These are phyloP conservation scores for Discostella stelligera DNA, from an alignment of 352 stramenopile species.

Conservation along the genomic window DNA sequence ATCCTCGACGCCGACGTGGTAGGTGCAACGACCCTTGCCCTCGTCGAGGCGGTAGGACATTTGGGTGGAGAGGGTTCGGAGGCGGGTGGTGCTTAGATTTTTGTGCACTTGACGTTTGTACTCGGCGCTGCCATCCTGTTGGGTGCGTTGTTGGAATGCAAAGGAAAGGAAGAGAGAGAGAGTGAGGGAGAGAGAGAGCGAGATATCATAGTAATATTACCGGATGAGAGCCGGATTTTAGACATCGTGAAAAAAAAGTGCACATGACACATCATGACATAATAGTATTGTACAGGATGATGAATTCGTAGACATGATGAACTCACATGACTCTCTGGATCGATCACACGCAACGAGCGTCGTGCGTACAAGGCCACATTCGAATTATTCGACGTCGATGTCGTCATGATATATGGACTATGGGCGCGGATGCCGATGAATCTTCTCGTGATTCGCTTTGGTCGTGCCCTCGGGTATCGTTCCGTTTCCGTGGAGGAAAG, in stretches of 20 bases:
- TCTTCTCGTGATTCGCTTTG: not conserved
- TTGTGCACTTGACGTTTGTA: conserved; percentile 80
- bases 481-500: too few species aligned
- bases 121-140: conserved; percentile 73
- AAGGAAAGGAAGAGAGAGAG: not conserved
- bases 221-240: too few species aligned
- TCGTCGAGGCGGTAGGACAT: conserved; percentile 82
- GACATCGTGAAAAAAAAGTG: too few species aligned
- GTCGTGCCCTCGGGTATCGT: too few species aligned
- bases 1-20: conserved; percentile 80
- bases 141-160: not conserved
- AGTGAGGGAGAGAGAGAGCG: not conserved
- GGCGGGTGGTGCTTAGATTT: conserved; percentile 43
- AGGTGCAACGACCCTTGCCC: conserved; percentile 64
- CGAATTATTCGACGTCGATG: not conserved
- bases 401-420: not conserved
- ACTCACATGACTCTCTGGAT: conserved; percentile 51
- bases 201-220: not conserved
- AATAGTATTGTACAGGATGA: too few species aligned
- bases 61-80: conserved; percentile 79
- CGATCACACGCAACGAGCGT: conserved; percentile 39
- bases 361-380: not conserved
- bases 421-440: not conserved
- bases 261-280: too few species aligned
- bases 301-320: too few species aligned